A percentile compares a stretch with the other conserved stretches of the same genome.
Conservation (phyloP, 2,329 filamentous ascomycete species). For the Magnaporthiopsis rhizophila region DNA sequence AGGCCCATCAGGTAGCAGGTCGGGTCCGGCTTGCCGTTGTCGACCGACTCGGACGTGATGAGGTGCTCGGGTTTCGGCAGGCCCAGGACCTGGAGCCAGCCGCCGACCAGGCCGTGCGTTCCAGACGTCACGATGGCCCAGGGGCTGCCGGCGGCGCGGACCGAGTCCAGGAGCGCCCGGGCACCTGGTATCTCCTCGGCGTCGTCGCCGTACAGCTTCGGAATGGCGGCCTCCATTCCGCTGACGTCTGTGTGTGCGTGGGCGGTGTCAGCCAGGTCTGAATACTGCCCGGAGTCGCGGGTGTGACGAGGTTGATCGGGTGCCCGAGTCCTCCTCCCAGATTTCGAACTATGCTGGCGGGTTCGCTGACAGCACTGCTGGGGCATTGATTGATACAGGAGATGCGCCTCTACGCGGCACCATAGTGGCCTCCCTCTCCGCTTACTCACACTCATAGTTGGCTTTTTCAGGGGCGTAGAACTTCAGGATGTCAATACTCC, state of each 20-base stretch:
- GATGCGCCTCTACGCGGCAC: background rate
- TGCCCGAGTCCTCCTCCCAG: too few species aligned
- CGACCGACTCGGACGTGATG: conserved; percentile 68
- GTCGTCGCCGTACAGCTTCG: conserved; percentile 66
- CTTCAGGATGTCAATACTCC: conserved; percentile 78
- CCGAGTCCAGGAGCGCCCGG: conserved; percentile 56
- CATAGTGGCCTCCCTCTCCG: too few species aligned
- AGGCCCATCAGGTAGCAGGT: conserved; percentile 64
- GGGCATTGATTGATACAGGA: background rate
- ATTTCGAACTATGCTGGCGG: too few species aligned
- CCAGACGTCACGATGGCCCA: conserved; percentile 88
- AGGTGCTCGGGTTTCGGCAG: conserved; percentile 59
- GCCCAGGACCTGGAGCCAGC: conserved; percentile 62
- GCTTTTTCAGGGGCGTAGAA: conserved; percentile 77
- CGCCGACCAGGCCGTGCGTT: conserved; percentile 57
- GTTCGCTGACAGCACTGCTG: background rate
- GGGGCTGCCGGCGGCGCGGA: conserved; percentile 55
- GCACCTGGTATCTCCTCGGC: conserved; percentile 83
- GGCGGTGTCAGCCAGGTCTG: conserved; percentile 25
- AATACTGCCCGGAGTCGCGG: background rate
- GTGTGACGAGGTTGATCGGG: too few species aligned
- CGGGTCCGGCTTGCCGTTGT: conserved; percentile 70
- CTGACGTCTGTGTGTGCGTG: conserved; percentile 55
- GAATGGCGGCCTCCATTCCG: conserved; percentile 69
- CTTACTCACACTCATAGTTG: conserved; percentile 78